Conservation (phyloP, 1,139 yeast species). For the Pichia sp. region DNA sequence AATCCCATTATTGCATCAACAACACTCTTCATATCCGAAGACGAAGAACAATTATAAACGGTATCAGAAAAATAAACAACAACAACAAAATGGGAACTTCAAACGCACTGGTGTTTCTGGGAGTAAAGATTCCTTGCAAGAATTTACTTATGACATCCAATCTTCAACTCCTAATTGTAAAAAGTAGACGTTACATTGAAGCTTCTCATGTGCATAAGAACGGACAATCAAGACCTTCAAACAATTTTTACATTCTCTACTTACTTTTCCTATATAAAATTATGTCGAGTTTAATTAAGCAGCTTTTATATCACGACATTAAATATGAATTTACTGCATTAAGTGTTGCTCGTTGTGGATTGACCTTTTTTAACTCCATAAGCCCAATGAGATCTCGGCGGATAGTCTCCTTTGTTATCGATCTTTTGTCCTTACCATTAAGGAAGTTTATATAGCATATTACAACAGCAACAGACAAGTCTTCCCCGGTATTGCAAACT, state of each 20-base stretch:
- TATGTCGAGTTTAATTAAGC: not conserved
- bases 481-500: slow-evolving; percentile 63
- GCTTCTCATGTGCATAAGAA: not conserved
- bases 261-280: not conserved
- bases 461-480: slow-evolving; percentile 59
- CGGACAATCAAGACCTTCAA: not conserved
- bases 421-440: slow-evolving; percentile 1
- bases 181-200: not conserved
- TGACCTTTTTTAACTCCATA: slow-evolving; percentile 46
- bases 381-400: slow-evolving; percentile 55
- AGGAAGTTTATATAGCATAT: slow-evolving; percentile 40
- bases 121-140: not conserved
- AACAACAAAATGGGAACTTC: not conserved
- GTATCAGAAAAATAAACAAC: not conserved
- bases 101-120: not conserved
- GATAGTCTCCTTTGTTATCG: slow-evolving; percentile 45
- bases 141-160: not conserved
- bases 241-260: not conserved
- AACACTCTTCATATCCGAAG: not conserved
- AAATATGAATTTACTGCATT: slow-evolving; percentile 38
- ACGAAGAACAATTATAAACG: not conserved
- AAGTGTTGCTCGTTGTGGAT: slow-evolving; percentile 75
- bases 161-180: not conserved
- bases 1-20: not conserved
- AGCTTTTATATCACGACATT: slow-evolving; percentile 19